Evolutionary conservation across 306 rosid genomes (phyloP), one percentile per base, ranked within the genome.

Genomic region (Trichosanthes truncata): DNA sequence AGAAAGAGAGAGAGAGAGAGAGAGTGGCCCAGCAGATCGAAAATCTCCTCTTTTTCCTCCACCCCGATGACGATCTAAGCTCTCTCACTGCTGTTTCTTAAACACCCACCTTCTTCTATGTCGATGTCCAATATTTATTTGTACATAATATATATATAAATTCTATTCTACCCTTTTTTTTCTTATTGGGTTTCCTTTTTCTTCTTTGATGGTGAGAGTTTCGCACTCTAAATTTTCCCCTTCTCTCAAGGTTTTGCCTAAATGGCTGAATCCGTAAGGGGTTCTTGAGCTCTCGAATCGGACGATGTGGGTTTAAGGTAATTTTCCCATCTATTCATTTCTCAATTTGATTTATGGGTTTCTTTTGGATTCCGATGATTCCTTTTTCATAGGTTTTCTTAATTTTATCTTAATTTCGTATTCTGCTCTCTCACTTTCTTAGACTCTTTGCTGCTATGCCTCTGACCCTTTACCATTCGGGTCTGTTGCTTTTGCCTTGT

Each of bases 21-120:
- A 43, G 78, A 89, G 82, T 94, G 96, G 93, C 97, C 97, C 98
- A 88, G 93, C 87, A 86, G 97, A 94, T 94, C 98, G 96, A 51
- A 95, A 93, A 91, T 90, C 97, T 89, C 80, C 83, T 81, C 73
- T 55, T 43, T 79, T 85, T 89, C 88, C 88, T 86, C 87, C 87
- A 81, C 83, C 80, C 79, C 81, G 87, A 79, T 80, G 97, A 91
- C 89, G 93, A 94, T 92, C 97, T 88, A 84, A 84, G 86, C 90
- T 86, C 69, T 78, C 80, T 91, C 91, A 86, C 86, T 88, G 93
- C 93, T 82, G 89, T 88, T 89, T 57, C 86, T 25, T 77, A 77
- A 73, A 83, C 85, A 80, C 93, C 87, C 86, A 85, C 90, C 85
- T 85, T 85, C 46, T 87, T 86, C 79, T 25, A 81, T 75, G 74